Percentiles rank a stretch among this genome's conserved stretches.
phyloP scores from a whole-genome alignment of 495 filamentous ascomycete genomes.

The Lophium mytilinum region DNA sequence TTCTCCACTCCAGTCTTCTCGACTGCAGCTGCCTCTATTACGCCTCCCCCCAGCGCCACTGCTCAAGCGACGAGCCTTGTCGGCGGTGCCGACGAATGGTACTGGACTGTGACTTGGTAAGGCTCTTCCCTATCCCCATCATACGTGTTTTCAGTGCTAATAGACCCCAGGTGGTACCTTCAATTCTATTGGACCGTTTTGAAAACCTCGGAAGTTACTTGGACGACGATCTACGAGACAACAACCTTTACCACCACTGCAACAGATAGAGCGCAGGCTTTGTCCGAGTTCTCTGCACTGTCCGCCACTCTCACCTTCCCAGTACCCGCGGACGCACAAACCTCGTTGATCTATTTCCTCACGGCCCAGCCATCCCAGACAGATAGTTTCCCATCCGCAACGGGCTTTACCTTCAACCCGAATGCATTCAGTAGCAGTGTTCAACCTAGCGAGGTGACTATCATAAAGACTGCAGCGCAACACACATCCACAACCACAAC shows the following conservation, averaged over 20 bases:
- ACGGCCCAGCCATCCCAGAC: not conserved
- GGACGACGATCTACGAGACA: constrained; percentile 4
- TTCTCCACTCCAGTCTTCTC: no score
- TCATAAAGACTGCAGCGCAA: not conserved
- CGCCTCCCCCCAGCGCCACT: not conserved
- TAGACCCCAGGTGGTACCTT: constrained; percentile 5
- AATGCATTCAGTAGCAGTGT: not conserved
- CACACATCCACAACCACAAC: not conserved
- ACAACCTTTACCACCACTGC: constrained; percentile 15
- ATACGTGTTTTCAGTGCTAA: not conserved
- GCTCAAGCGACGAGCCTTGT: not conserved
- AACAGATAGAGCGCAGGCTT: constrained; percentile 3
- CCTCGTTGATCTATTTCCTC: constrained; percentile 1
- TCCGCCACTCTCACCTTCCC: constrained; percentile 7
- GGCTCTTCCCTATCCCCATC: not conserved
- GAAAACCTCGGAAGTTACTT: constrained; percentile 4
- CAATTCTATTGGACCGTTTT: constrained; percentile 11
- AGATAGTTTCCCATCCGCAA: not conserved
- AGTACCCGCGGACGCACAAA: constrained; percentile 6
- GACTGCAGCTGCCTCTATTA: not conserved
- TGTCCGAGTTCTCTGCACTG: constrained; percentile 5
- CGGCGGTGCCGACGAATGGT: not conserved
- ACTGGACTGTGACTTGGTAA: constrained; percentile 15
- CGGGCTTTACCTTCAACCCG: constrained; percentile 1
- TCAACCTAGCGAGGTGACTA: not conserved